A percentile compares a stretch with the other conserved stretches of the same genome.
phyloP scores from a whole-genome alignment of 306 rosid genomes.

The Vigna radiata region DNA sequence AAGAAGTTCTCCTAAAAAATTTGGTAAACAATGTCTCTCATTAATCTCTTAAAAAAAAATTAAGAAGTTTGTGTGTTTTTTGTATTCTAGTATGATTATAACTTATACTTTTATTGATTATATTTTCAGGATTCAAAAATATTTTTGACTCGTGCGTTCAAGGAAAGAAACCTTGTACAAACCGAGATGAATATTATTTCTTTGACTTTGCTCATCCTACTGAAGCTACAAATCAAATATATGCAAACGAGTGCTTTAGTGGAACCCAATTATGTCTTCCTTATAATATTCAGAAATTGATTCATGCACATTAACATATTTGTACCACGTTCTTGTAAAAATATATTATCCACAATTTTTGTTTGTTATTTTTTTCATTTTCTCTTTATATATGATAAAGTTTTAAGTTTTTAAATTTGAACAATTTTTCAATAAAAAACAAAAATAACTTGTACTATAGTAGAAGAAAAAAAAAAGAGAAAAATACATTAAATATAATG shows the following conservation, averaged over 20 bases:
- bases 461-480: too few relatives aligned
- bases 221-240: neutral
- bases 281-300: neutral
- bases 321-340: neutral
- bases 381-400: too few relatives aligned
- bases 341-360: neutral
- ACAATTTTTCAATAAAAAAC: too few relatives aligned
- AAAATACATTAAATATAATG: too few relatives aligned
- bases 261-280: neutral
- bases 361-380: neutral
- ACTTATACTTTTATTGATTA: neutral
- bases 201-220: neutral
- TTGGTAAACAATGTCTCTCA: constrained; percentile 5
- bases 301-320: neutral
- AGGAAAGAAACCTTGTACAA: neutral
- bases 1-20: constrained; percentile 19
- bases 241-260: neutral
- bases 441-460: too few relatives aligned
- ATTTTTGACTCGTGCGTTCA: neutral
- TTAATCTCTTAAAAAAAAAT: neutral
- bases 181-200: neutral
- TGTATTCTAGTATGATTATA: neutral
- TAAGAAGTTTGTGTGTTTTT: too few relatives aligned
- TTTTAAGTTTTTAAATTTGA: too few relatives aligned
- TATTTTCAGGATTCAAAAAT: neutral